Evolutionary conservation across 441 rosid species (phyloP).

Genomic region (Bruguiera hainesii): DNA sequence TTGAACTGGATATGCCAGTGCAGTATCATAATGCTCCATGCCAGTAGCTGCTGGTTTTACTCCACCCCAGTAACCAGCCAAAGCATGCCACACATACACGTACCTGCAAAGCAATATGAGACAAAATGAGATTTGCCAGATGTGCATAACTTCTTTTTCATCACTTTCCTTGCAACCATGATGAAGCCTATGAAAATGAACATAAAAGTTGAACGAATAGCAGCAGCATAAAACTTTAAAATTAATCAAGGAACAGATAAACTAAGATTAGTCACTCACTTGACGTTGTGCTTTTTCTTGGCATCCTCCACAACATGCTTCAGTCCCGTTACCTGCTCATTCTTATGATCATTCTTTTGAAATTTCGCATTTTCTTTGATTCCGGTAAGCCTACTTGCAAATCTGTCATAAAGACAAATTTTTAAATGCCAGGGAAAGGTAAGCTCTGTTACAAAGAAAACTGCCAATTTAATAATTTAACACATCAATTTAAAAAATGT

Average conservation of each 20-base stretch:
- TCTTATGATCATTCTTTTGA: conserved; percentile 45
- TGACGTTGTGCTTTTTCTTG: conserved; percentile 66
- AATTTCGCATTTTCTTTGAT: conserved; percentile 84
- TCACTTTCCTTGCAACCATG: not conserved
- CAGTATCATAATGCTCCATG: conserved; percentile 88
- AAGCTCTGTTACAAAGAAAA: conserved; percentile 4
- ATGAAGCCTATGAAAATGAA: not conserved
- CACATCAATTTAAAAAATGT: not conserved
- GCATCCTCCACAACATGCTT: conserved; percentile 69
- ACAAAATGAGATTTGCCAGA: not conserved
- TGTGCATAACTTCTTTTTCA: not conserved
- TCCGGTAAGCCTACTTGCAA: conserved; percentile 80
- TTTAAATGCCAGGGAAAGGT: no score
- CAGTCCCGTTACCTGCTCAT: conserved; percentile 53
- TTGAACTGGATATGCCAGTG: conserved; percentile 79
- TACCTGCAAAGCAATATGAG: conserved; percentile 33
- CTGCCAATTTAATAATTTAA: not conserved
- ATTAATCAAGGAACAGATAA: not conserved
- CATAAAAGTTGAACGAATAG: not conserved
- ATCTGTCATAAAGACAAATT: conserved; percentile 33
- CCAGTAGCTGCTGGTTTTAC: conserved; percentile 86
- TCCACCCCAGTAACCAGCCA: conserved; percentile 97
- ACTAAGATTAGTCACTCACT: conserved; percentile 45
- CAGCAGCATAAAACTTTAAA: not conserved
- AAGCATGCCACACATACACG: conserved; percentile 94